phyloP scores from a whole-genome alignment of 1,284 basidiomycete genomes.

The Ustilago shanxiensis region DNA sequence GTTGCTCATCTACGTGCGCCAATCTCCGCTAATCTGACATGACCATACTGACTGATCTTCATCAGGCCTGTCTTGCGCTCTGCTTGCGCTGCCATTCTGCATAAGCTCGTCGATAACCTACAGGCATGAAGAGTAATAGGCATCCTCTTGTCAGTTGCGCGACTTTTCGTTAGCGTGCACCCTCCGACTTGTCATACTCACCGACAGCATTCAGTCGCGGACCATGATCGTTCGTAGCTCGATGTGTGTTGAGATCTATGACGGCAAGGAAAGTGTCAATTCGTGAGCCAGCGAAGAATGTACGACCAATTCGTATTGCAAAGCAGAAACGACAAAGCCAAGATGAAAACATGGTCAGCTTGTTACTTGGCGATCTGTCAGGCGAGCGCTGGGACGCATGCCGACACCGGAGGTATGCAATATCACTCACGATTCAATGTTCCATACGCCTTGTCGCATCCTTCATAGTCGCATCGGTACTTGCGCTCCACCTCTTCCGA shows the following conservation, averaged over 20 bases:
- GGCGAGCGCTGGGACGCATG: constrained; percentile 21
- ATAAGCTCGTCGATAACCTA: constrained; percentile 38
- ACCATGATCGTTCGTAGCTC: constrained; percentile 44
- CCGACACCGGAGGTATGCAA: too few relatives aligned
- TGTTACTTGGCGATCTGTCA: neutral
- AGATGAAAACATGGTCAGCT: neutral
- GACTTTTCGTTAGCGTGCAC: neutral
- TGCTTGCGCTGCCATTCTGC: constrained; percentile 28
- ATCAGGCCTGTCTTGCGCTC: constrained; percentile 1
- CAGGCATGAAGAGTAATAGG: neutral
- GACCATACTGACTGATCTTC: neutral
- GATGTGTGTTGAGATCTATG: constrained; percentile 53
- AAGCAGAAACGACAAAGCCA: neutral
- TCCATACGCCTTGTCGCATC: constrained; percentile 85
- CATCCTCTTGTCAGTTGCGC: neutral
- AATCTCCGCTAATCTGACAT: constrained; percentile 6
- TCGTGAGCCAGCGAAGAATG: neutral
- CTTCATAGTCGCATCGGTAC: constrained; percentile 83
- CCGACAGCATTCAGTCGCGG: constrained; percentile 49
- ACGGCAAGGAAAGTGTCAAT: neutral
- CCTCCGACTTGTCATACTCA: constrained; percentile 9
- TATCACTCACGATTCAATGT: constrained; percentile 78
- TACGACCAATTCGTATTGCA: neutral
- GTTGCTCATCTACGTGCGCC: neutral
- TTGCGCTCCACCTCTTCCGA: constrained; percentile 80